Percentiles rank a stretch among this genome's conserved stretches.
Conservation (phyloP, 2,329 filamentous ascomycete genomes). For the Epichloe typhina region DNA sequence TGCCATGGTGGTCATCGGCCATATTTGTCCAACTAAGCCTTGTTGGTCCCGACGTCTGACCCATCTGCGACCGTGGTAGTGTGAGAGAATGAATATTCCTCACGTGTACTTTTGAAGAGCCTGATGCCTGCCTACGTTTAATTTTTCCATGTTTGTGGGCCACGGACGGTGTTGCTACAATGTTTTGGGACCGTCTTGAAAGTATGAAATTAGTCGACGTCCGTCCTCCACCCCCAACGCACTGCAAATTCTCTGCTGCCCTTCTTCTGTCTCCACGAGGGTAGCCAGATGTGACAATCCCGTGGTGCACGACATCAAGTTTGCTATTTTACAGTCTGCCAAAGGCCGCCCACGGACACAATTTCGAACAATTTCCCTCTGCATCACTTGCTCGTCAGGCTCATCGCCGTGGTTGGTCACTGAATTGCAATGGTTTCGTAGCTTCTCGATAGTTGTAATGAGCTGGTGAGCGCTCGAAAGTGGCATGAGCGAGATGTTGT, state of each 20-base stretch:
- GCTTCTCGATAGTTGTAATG: conserved; percentile 23
- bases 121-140: neutral
- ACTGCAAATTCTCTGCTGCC: conserved; percentile 11
- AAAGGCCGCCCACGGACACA: conserved; percentile 18
- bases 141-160: neutral
- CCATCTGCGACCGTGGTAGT: neutral
- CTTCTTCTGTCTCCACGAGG: conserved; percentile 9
- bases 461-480: conserved; percentile 23
- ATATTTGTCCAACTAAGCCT: neutral
- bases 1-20: neutral
- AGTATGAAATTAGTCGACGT: conserved; percentile 17
- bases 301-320: conserved; percentile 16
- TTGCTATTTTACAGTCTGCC: conserved; percentile 12
- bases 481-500: conserved; percentile 28
- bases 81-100: neutral
- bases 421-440: conserved; percentile 17
- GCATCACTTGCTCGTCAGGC: neutral
- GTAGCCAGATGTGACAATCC: conserved; percentile 15
- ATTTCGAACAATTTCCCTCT: conserved; percentile 3
- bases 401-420: neutral
- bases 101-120: neutral
- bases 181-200: conserved; percentile 11
- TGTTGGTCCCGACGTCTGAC: neutral
- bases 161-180: neutral
- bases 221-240: conserved; percentile 19